phyloP scores from a whole-genome alignment of 192 early-diverging fungal species.

The Gamsiella multidivaricata region DNA sequence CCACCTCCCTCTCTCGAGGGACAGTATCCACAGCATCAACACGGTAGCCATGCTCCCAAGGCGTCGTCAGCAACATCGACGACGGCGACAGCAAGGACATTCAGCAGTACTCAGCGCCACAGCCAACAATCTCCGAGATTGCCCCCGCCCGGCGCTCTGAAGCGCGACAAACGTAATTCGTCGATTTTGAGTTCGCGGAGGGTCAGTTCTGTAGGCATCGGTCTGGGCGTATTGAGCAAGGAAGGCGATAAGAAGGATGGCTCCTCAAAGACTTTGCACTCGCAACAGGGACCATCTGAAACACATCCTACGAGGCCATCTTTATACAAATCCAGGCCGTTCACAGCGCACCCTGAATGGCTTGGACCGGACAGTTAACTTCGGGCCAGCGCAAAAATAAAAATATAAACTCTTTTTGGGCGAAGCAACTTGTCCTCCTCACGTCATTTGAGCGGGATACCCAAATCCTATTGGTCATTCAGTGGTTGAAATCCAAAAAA shows the following conservation, averaged over 20 bases:
- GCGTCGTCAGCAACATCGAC: background rate
- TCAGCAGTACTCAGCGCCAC: constrained; percentile 40
- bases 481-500: no score
- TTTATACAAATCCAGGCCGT: constrained; percentile 12
- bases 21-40: background rate
- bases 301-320: background rate
- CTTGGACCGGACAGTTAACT: constrained; percentile 13
- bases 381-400: background rate
- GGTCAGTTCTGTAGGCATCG: constrained; percentile 49
- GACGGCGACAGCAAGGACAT: constrained; percentile 35
- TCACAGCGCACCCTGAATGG: constrained; percentile 20
- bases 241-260: constrained; percentile 18
- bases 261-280: background rate
- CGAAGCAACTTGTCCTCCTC: no score
- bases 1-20: background rate
- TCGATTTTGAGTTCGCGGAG: constrained; percentile 48
- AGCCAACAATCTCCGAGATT: constrained; percentile 16
- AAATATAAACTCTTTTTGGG: no score
- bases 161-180: constrained; percentile 51
- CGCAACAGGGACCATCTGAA: background rate
- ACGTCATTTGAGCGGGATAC: no score
- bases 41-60: constrained; percentile 4
- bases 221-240: constrained; percentile 43
- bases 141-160: constrained; percentile 31
- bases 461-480: no score